A percentile compares a stretch with the other conserved stretches of the same genome.
phyloP scores from a whole-genome alignment of 2,329 filamentous ascomycete species.

The Madurella mycetomatis region DNA sequence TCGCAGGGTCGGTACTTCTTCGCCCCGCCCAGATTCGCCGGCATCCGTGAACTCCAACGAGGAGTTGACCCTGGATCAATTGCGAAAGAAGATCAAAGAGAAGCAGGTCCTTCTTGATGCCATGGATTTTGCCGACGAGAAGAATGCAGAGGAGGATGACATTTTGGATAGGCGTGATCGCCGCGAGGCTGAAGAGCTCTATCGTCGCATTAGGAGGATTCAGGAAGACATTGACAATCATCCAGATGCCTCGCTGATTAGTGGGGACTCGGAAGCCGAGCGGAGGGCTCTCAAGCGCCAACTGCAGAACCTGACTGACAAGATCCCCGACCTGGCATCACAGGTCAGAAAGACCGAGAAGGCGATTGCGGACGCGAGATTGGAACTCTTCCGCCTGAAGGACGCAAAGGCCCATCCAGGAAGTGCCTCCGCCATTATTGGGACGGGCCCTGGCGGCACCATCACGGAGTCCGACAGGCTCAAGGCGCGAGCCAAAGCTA shows the following conservation, averaged over 20 bases:
- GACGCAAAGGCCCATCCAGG: conserved; percentile 89
- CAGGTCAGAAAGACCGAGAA: conserved; percentile 88
- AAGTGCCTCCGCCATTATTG: conserved; percentile 75
- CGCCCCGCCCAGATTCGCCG: conserved; percentile 75
- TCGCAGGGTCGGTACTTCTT: conserved; percentile 69
- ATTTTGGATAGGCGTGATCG: conserved; percentile 84
- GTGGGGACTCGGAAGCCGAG: conserved; percentile 82
- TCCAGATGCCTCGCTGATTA: conserved; percentile 67
- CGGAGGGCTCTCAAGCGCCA: conserved; percentile 81
- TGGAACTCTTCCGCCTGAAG: conserved; percentile 89
- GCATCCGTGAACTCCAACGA: conserved; percentile 67
- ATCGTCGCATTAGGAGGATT: conserved; percentile 82
- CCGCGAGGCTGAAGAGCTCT: conserved; percentile 88
- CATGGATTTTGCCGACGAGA: conserved; percentile 94
- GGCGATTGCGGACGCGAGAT: conserved; percentile 81
- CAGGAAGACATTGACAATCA: conserved; percentile 94
- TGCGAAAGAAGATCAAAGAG: conserved; percentile 89
- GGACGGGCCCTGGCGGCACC: conserved; percentile 83
- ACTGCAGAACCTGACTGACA: conserved; percentile 82
- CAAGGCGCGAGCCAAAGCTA: conserved; percentile 90
- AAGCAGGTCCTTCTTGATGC: conserved; percentile 92
- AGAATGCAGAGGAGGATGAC: conserved; percentile 84
- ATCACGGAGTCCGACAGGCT: conserved; percentile 92
- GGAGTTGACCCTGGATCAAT: conserved; percentile 78
- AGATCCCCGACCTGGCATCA: conserved; percentile 85